A percentile compares a stretch with the other conserved stretches of the same genome.
Evolutionary conservation across 2,329 filamentous ascomycete species (phyloP).

Genomic region (Trichoderma pleuroti): DNA sequence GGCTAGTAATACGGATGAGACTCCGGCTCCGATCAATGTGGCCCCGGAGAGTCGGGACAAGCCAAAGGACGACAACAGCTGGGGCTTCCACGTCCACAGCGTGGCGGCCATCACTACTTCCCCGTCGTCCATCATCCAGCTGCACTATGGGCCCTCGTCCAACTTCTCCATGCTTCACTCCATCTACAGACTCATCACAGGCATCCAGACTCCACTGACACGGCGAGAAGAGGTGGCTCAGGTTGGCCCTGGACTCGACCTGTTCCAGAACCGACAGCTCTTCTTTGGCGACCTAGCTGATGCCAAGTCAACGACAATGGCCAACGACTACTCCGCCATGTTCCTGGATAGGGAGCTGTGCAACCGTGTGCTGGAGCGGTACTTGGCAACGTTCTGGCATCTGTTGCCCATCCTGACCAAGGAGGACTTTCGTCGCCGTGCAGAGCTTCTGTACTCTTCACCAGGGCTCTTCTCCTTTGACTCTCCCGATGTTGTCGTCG

Average conservation of each 20-base stretch:
- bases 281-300: constrained; percentile 13
- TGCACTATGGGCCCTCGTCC: constrained; percentile 9
- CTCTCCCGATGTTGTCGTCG: constrained; percentile 3
- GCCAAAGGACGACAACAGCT: constrained; percentile 13
- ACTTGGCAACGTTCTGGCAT: constrained; percentile 5
- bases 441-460: background rate
- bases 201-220: constrained; percentile 5
- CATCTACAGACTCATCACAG: constrained; percentile 14
- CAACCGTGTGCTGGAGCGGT: constrained; percentile 1
- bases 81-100: constrained; percentile 13
- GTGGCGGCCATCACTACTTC: constrained; percentile 5
- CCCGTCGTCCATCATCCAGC: constrained; percentile 13
- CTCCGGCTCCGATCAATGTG: background rate
- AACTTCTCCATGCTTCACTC: constrained; percentile 14
- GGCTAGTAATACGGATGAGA: constrained; percentile 6
- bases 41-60: background rate
- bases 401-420: constrained; percentile 10
- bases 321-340: constrained; percentile 9
- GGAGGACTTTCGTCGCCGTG: constrained; percentile 5
- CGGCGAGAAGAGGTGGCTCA: constrained; percentile 10
- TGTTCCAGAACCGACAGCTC: constrained; percentile 14
- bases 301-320: background rate
- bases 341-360: constrained; percentile 2
- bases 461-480: constrained; percentile 11
- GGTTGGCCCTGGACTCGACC: constrained; percentile 1